Evolutionary conservation across 768 basidiomycete genomes (phyloP), one percentile per base, ranked within the genome.

Genomic region (Pholiota conissans): DNA sequence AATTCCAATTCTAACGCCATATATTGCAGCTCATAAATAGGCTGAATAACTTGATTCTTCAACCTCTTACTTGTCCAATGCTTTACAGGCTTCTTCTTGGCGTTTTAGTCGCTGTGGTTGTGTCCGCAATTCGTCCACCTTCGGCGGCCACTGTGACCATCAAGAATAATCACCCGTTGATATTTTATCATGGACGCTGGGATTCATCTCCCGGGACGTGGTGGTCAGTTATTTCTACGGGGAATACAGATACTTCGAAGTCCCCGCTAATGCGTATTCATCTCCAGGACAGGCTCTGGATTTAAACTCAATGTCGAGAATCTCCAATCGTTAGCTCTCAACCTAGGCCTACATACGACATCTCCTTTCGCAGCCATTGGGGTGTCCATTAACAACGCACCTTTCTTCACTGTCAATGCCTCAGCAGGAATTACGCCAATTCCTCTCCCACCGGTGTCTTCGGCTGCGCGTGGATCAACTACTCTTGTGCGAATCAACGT

Each of bases 151-250:
- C 58, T 29, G 7, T 57, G 22, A 56, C 58, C 46, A 61, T 82
- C 28, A 64, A 61, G 27, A 69, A 76, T 60, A 58, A 70, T 40
- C 61, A 83, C 54, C 78, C 79, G 2, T 61, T 75, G 35, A 80
- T 84, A 27, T 76, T 72, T 58, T 79, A 73, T 52, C 78, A 82
- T 57, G 81, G 81, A 1, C 73, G 82, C 18, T 83, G 82, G 83
- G 82, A 84, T 58, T 53, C 63, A 0, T 73, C 76, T 6, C 77
- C 74, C 2, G 81, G 81, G 34, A 83, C 80, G 5, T 85, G 82
- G 81, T 84, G 83, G 84, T 82, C 60, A 49, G 76, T 55, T 1
- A 20, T 7, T 26, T 26, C n/a, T 13, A 14, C n/a, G 8, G 3
- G 34, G 5, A 2, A 49, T 24, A 22, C 29, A 27, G 13, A 13